These are phyloP conservation scores for Pyracantha coccinea DNA, from an alignment of 331 rosid species.

Conservation along the genomic window DNA sequence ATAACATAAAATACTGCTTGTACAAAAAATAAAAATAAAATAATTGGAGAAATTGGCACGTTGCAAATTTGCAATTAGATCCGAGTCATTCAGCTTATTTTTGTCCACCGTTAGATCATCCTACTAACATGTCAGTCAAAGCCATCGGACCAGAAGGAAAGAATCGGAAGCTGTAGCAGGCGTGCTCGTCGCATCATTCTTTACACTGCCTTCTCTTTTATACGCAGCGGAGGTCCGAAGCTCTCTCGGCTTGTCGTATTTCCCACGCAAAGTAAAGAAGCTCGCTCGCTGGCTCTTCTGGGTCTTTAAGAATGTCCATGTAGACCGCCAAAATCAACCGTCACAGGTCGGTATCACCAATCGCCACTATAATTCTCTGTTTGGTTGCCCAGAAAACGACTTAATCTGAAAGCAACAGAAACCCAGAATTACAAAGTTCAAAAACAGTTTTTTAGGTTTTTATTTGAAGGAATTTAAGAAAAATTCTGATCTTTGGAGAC, in stretches of 20 bases:
- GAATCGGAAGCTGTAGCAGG: neutral
- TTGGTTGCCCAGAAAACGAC: slow-evolving; percentile 15
- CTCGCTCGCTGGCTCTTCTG: neutral
- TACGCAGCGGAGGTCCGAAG: neutral
- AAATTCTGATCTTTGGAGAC: neutral
- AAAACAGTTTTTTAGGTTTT: too few relatives aligned
- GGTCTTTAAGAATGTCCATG: neutral
- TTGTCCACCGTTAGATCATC: neutral
- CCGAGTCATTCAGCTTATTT: neutral
- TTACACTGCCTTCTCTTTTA: neutral
- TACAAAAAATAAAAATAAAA: too few relatives aligned
- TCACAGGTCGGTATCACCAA: slow-evolving; percentile 8
- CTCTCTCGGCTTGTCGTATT: neutral
- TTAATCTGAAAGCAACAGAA: too few relatives aligned
- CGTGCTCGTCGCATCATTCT: neutral
- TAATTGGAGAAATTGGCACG: too few relatives aligned
- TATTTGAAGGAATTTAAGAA: neutral
- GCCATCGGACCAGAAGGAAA: neutral
- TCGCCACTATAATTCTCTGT: neutral
- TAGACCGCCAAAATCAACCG: neutral
- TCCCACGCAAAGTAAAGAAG: slow-evolving; percentile 1
- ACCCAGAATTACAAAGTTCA: neutral
- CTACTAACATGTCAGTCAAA: neutral
- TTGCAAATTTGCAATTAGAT: too few relatives aligned
- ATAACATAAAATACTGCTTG: too few relatives aligned